Evolutionary conservation across 345 rosid genomes (phyloP), one percentile per base, ranked within the genome.

Genomic region (Hibiscus tridactylites): DNA sequence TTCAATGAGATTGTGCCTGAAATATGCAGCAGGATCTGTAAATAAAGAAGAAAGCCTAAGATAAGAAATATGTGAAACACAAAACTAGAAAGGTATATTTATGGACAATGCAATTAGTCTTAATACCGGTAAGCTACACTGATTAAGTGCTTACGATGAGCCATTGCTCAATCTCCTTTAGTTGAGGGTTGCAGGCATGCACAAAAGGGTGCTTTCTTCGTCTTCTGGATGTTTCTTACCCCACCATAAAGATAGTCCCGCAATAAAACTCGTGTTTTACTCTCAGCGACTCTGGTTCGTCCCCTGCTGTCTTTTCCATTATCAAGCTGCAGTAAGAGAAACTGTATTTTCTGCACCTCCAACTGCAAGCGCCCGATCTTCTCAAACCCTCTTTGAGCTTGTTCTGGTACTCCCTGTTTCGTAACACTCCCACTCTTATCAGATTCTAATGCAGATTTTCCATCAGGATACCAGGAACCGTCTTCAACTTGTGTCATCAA

Each of bases 271-370:
- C 91, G 86, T n/a, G 90, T 76, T 77, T 81, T 88, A 37, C 84
- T 66, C 67, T 87, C 96, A 1, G 76, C 17, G n/a, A 71, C 64
- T 79, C 77, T 83, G 42, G 85, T 69, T 75, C 76, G 85, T 0
- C 83, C 93, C 70, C 72, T 71, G 72, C 85, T 81, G 75, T 78
- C 87, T 75, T 83, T 86, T 59, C 86, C 89, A 68, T 80, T 91
- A 17, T 95, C 96, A 7, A 88, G 74, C 83, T 90, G 91, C 80
- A 85, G 65, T 52, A 96, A 70, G 53, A 92, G 77, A 78, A 84
- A 85, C 85, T 91, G 98, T 65, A 96, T 64, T 79, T 90, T 92
- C 85, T 91, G 98, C 81, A 92, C 86, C 87, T 96, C 98, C 75
- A 91, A 63, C 76, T 96, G 97, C 80, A 96, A 79, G 74, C 93